Evolutionary conservation across 306 rosid genomes (phyloP).

Genomic region (Urtica urens): DNA sequence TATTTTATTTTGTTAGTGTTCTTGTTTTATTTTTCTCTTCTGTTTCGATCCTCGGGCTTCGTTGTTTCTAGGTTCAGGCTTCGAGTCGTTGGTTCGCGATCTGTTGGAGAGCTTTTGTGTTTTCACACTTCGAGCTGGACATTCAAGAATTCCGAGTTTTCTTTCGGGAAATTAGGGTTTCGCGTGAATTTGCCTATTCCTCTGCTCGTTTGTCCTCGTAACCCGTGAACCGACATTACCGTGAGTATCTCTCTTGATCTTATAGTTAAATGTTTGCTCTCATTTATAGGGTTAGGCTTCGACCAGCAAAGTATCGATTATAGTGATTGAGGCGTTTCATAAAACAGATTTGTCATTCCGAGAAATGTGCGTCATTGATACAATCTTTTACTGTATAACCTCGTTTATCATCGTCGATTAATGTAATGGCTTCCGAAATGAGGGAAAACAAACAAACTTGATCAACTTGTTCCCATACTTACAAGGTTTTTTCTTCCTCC

Average conservation of each 20-base stretch:
- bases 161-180: conserved; percentile 72
- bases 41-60: no score
- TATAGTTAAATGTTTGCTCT: background rate
- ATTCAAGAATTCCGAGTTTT: conserved; percentile 34
- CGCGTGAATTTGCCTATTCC: conserved; percentile 11
- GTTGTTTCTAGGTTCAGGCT: background rate
- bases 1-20: background rate
- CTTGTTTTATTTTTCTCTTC: background rate
- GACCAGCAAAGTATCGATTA: no score
- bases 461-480: background rate
- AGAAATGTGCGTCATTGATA: no score
- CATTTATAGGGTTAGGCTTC: background rate
- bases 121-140: no score
- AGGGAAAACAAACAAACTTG: no score
- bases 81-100: background rate
- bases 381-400: no score
- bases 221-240: conserved; percentile 17
- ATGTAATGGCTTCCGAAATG: background rate
- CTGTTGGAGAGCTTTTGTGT: no score
- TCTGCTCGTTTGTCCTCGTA: conserved; percentile 1
- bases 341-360: no score
- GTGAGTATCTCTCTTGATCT: conserved; percentile 31
- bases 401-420: background rate
- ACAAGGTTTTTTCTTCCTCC: background rate
- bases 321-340: no score